A percentile compares a stretch with the other conserved stretches of the same genome.
Evolutionary conservation across 176 grass and related monocot species (phyloP).

Genomic region (Eleusine indica): DNA sequence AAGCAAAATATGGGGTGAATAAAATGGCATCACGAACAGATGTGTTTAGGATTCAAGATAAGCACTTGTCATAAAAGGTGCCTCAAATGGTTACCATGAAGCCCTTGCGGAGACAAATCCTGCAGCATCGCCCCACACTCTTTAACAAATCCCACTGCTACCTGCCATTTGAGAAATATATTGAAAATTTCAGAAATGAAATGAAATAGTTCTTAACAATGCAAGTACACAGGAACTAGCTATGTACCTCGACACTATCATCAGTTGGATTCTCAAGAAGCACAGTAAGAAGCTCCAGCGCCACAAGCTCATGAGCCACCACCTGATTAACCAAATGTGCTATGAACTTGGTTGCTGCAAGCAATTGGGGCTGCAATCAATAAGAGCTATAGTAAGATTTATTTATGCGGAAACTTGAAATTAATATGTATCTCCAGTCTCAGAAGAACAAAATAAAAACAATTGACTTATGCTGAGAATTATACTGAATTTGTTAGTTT

Average conservation of each 20-base stretch:
- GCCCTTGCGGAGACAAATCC: slow-evolving; percentile 76
- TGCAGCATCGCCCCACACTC: slow-evolving; percentile 90
- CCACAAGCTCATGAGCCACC: slow-evolving; percentile 77
- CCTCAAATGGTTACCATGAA: slow-evolving; percentile 70
- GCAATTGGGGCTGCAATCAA: slow-evolving; percentile 80
- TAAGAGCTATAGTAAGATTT: slow-evolving; percentile 19
- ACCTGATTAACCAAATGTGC: slow-evolving; percentile 98
- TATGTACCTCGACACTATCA: slow-evolving; percentile 86
- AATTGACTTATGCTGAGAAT: not conserved
- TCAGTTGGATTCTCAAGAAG: slow-evolving; percentile 94
- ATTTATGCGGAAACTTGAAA: not conserved
- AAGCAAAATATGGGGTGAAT: not conserved
- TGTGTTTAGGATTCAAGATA: not conserved
- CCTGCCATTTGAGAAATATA: slow-evolving; percentile 45
- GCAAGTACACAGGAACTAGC: slow-evolving; percentile 16
- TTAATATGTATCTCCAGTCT: not conserved
- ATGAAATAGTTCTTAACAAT: slow-evolving; percentile 9
- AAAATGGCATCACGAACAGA: not conserved
- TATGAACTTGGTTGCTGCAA: slow-evolving; percentile 94
- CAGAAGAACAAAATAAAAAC: not conserved
- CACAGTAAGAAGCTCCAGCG: slow-evolving; percentile 86
- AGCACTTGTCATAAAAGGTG: not conserved
- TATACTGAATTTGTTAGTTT: slow-evolving; percentile 5
- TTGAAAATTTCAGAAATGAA: slow-evolving; percentile 8
- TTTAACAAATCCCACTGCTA: slow-evolving; percentile 92